phyloP scores from a whole-genome alignment of 2,329 filamentous ascomycete species.

The Phialemoniopsis sp. region DNA sequence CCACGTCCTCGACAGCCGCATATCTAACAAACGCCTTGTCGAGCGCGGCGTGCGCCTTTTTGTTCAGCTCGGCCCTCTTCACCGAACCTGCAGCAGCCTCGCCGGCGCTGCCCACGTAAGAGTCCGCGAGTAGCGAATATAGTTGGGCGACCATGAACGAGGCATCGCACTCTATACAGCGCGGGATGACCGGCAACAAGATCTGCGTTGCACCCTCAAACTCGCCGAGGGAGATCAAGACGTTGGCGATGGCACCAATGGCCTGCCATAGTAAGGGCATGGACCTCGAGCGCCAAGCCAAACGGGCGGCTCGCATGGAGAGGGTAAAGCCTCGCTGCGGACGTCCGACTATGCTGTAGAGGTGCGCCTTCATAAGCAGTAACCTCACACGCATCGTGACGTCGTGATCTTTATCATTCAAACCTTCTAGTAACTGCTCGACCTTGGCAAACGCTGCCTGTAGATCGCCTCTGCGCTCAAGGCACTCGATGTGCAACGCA shows the following conservation, averaged over 20 bases:
- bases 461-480: slow-evolving; percentile 43
- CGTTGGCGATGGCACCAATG: slow-evolving; percentile 60
- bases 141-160: slow-evolving; percentile 58
- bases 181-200: slow-evolving; percentile 66
- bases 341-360: slow-evolving; percentile 65
- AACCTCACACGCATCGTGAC: slow-evolving; percentile 67
- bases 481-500: slow-evolving; percentile 46
- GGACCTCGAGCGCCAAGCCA: slow-evolving; percentile 66
- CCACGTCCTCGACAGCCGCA: slow-evolving; percentile 61
- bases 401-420: slow-evolving; percentile 34
- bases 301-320: slow-evolving; percentile 68
- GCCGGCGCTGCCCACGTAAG: slow-evolving; percentile 74
- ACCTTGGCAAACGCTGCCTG: slow-evolving; percentile 43
- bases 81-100: slow-evolving; percentile 13
- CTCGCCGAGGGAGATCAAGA: slow-evolving; percentile 67
- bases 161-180: slow-evolving; percentile 69
- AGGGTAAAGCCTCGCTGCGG: slow-evolving; percentile 74
- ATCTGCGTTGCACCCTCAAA: slow-evolving; percentile 64
- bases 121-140: slow-evolving; percentile 70
- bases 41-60: slow-evolving; percentile 54
- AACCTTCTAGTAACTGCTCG: slow-evolving; percentile 18
- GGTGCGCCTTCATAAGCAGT: slow-evolving; percentile 66
- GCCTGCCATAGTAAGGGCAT: slow-evolving; percentile 71
- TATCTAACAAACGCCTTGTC: slow-evolving; percentile 62
- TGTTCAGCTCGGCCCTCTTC: slow-evolving; percentile 49